phyloP scores from a whole-genome alignment of 148 eudicot species.

The Fagopyrum esculentum region DNA sequence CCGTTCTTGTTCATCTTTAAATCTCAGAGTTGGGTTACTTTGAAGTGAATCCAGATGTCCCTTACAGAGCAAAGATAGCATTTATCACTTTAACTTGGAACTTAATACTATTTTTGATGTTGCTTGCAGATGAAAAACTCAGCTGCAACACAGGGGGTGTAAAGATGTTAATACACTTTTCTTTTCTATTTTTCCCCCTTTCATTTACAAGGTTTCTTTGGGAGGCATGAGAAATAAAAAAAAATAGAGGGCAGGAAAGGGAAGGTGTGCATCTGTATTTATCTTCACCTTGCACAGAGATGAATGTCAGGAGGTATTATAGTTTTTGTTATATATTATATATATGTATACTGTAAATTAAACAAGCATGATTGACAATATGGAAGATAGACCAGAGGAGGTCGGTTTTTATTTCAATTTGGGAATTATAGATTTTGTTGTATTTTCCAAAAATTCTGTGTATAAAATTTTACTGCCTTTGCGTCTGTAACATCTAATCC shows the following conservation, averaged over 20 bases:
- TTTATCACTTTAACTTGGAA: background rate
- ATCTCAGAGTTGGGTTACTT: background rate
- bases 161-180: conserved; percentile 15
- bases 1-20: background rate
- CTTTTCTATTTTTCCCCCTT: background rate
- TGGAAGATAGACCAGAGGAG: too few species aligned
- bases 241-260: too few species aligned
- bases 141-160: conserved; percentile 6
- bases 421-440: too few species aligned
- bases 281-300: conserved; percentile 5
- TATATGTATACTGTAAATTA: conserved; percentile 8
- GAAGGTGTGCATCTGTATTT: background rate
- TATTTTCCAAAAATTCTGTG: too few species aligned
- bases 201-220: conserved; percentile 8
- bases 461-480: too few species aligned
- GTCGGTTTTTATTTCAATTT: too few species aligned
- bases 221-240: conserved; percentile 8
- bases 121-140: conserved; percentile 15
- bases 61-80: conserved; percentile 11
- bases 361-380: too few species aligned
- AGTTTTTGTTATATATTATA: conserved; percentile 9
- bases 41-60: conserved; percentile 9
- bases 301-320: conserved; percentile 6
- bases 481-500: too few species aligned
- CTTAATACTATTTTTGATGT: background rate